A percentile compares a stretch with the other conserved stretches of the same genome.
phyloP scores from a whole-genome alignment of 179 eudicot species.

The Sideroxylon spinosum region DNA sequence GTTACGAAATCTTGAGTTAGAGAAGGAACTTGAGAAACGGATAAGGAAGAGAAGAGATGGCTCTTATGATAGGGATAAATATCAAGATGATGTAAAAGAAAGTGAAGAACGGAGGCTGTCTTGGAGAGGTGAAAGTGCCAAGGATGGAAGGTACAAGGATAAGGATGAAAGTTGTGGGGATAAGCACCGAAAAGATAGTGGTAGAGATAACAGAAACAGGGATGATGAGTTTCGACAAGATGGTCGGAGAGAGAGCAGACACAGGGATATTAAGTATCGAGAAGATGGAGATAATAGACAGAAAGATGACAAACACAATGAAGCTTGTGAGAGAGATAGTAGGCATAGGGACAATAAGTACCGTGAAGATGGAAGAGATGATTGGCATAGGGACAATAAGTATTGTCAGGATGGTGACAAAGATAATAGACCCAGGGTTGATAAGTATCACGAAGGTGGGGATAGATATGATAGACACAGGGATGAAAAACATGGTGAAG shows the following conservation, averaged over 20 bases:
- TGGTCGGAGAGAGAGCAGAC: slow-evolving; percentile 35
- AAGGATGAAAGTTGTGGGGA: slow-evolving; percentile 44
- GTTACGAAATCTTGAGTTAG: slow-evolving; percentile 44
- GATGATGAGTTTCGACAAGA: slow-evolving; percentile 46
- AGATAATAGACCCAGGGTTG: slow-evolving; percentile 40
- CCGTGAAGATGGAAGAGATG: slow-evolving; percentile 50
- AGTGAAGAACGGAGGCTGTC: slow-evolving; percentile 46
- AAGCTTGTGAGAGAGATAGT: slow-evolving; percentile 38
- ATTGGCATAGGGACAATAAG: slow-evolving; percentile 49
- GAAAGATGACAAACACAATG: slow-evolving; percentile 45
- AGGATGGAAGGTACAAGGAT: slow-evolving; percentile 44
- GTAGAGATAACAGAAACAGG: slow-evolving; percentile 41
- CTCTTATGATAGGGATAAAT: slow-evolving; percentile 57
- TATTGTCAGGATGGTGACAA: slow-evolving; percentile 39
- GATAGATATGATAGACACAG: slow-evolving; percentile 52
- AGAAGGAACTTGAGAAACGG: slow-evolving; percentile 67
- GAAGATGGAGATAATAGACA: slow-evolving; percentile 47
- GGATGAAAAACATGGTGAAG: slow-evolving; percentile 44
- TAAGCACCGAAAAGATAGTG: slow-evolving; percentile 51
- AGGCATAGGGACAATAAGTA: slow-evolving; percentile 40
- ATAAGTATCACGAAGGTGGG: slow-evolving; percentile 48
- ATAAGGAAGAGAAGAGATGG: slow-evolving; percentile 60
- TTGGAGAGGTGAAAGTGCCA: slow-evolving; percentile 48
- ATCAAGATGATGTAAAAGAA: slow-evolving; percentile 50
- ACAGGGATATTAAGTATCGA: slow-evolving; percentile 29